Base-by-base conservation (phyloP, 1,284 basidiomycete species). In the Austroboletus novae-zelandiae region DNA sequence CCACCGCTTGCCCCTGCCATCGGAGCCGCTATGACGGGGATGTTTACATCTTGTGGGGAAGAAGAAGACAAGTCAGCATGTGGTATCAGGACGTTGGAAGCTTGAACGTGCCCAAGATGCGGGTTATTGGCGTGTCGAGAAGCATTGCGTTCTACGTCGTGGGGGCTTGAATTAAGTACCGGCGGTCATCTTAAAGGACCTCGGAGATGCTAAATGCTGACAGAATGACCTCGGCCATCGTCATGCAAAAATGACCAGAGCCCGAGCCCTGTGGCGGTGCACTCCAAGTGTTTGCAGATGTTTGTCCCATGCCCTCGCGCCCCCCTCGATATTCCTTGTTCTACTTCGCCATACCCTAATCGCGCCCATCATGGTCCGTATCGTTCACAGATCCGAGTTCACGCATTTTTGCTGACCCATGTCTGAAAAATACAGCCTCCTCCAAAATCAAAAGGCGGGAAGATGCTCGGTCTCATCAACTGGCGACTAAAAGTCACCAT, bases 381-480 rank as follows among this genome's bases (percentile, higher is more conserved):
- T 54, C 55, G 44, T 40, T 23, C 47, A 37, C 45, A 53, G 55
- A 57, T 56, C 47, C 18, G 25, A 4, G 25, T 10, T 8, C 25
- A 4, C 8, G n/a, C 14, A 4, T 18, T 11, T 9, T 44, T 20
- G 29, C 20, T 56, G 49, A 59, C 45, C 4, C 39, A 6, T 43
- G 1, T 48, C 9, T 35, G 30, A 40, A 41, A 25, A 32, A 34
- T 23, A n/a, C 56, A 91, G 89, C 86, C 89, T 77, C 90, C 90
- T 57, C 91, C 93, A 61, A 95, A 95, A 82, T 90, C 91, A 47
- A 96, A 96, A 77, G 92, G 93, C 70, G 93, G 93, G 71, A 96
- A 96, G 79, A 98, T 99, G 94, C 87, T 98, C 73, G 77, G 87
- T 69, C 88, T 99, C 73, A 86, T 99, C 77, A 96, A 98, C 77